Percentiles rank a stretch among this genome's conserved stretches.
These are phyloP conservation scores for Exophiala xenobiotica DNA, from an alignment of 2,329 filamentous ascomycete species.

Conservation along the genomic window DNA sequence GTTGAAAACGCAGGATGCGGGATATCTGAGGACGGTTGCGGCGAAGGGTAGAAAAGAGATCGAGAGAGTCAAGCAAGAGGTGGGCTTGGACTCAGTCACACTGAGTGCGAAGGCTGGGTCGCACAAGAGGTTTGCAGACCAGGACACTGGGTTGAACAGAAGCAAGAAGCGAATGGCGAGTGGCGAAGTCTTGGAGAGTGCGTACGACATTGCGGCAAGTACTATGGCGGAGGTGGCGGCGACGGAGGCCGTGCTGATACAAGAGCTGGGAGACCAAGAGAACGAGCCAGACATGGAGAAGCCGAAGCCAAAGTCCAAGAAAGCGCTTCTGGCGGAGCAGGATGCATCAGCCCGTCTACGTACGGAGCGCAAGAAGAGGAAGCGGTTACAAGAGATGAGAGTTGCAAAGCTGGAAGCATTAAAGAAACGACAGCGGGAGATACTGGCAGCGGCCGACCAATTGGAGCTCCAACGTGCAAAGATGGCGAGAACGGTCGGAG, in stretches of 20 bases:
- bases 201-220: not conserved
- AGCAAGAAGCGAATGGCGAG: slow-evolving; percentile 29
- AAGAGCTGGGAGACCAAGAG: slow-evolving; percentile 27
- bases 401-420: slow-evolving; percentile 52
- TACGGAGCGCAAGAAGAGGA: slow-evolving; percentile 47
- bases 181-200: slow-evolving; percentile 16
- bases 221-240: not conserved
- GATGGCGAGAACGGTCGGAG: slow-evolving; percentile 61
- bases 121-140: slow-evolving; percentile 42
- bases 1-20: slow-evolving; percentile 65
- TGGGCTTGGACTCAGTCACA: slow-evolving; percentile 36
- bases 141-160: slow-evolving; percentile 32
- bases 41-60: slow-evolving; percentile 52
- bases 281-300: slow-evolving; percentile 16
- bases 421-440: slow-evolving; percentile 54
- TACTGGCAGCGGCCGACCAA: slow-evolving; percentile 56
- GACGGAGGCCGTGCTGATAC: not conserved
- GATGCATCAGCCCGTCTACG: slow-evolving; percentile 40
- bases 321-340: slow-evolving; percentile 45
- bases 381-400: slow-evolving; percentile 49
- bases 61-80: slow-evolving; percentile 38
- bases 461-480: slow-evolving; percentile 60
- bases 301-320: slow-evolving; percentile 42
- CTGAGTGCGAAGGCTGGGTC: slow-evolving; percentile 23
- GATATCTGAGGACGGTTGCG: slow-evolving; percentile 62